Conservation (phyloP, 192 early-diverging fungal genomes). For the Glomus cerebriforme region DNA sequence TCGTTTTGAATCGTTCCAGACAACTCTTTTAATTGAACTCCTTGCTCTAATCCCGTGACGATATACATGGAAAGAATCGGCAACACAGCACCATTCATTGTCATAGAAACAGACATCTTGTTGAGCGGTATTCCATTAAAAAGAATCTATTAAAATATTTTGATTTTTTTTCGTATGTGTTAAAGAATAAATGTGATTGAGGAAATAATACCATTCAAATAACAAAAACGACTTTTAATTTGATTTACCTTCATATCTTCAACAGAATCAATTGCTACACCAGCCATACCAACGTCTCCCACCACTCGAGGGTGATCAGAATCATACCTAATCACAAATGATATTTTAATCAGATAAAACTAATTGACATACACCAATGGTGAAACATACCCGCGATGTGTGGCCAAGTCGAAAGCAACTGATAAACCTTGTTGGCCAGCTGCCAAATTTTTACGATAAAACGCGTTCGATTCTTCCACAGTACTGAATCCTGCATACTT, state of each 20-base stretch:
- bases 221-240: too few relatives aligned
- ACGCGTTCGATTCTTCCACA: constrained; percentile 87
- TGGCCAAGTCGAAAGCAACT: constrained; percentile 90
- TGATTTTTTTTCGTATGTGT: too few relatives aligned
- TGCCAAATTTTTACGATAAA: constrained; percentile 85
- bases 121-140: constrained; percentile 89
- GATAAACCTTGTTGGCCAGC: constrained; percentile 87
- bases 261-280: constrained; percentile 89
- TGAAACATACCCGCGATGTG: constrained; percentile 70
- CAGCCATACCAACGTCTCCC: constrained; percentile 93
- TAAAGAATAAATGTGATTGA: not conserved
- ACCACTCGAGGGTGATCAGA: constrained; percentile 88
- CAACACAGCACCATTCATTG: constrained; percentile 93
- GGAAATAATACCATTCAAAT: not conserved
- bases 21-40: constrained; percentile 75
- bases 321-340: constrained; percentile 62
- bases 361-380: not conserved
- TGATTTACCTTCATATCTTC: constrained; percentile 91
- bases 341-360: not conserved
- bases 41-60: constrained; percentile 86
- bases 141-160: constrained; percentile 52
- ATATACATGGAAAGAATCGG: constrained; percentile 91
- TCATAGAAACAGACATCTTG: constrained; percentile 92
- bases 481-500: constrained; percentile 92
- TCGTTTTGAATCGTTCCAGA: constrained; percentile 91